Evolutionary conservation across 306 rosid species (phyloP), one percentile per base, ranked within the genome.

Genomic region (Biancaea sappan): DNA sequence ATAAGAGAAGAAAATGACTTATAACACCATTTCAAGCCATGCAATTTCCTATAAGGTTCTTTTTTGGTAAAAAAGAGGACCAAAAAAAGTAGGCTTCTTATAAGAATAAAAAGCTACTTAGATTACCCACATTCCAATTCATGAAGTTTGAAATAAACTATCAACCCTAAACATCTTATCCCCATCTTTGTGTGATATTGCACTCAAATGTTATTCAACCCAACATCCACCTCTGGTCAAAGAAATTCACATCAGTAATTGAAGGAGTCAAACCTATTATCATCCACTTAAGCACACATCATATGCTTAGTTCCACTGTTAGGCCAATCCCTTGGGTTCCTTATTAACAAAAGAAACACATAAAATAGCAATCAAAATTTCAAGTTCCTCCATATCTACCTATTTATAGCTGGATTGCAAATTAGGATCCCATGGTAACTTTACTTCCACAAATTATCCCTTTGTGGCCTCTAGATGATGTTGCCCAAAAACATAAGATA

Each of bases 371-470:
- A n/a, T n/a, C 19, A 34, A 28, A 40, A 1, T 44, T 28, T 26
- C 8, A n/a, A 40, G 26, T 7, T 28, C n/a, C 10, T 74, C 71
- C 54, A 52, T 38, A 25, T 53, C 73, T 75, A 53, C 19, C 51
- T 44, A 15, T 18, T 6, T 3, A 54, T 43, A 56, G n/a, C n/a
- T 40, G 9, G 6, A 25, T 41, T 29, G 53, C n/a, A n/a, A 44
- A 31, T 5, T 41, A 66, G 34, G 47, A 14, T 28, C 32, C 65
- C 66, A 65, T 6, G 11, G 9, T 16, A 34, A 48, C 29, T 15
- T 7, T 43, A 32, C 47, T 59, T 61, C 46, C 22, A 26, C 25
- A 32, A 40, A 46, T 60, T 47, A 60, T 50, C 19, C 22, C 48
- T 22, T 46, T 43, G 67, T n/a, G n/a, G n/a, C 18, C 25, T 26